phyloP scores from a whole-genome alignment of 371 early-diverging fungal genomes.

The Syncephalastrum racemosum region DNA sequence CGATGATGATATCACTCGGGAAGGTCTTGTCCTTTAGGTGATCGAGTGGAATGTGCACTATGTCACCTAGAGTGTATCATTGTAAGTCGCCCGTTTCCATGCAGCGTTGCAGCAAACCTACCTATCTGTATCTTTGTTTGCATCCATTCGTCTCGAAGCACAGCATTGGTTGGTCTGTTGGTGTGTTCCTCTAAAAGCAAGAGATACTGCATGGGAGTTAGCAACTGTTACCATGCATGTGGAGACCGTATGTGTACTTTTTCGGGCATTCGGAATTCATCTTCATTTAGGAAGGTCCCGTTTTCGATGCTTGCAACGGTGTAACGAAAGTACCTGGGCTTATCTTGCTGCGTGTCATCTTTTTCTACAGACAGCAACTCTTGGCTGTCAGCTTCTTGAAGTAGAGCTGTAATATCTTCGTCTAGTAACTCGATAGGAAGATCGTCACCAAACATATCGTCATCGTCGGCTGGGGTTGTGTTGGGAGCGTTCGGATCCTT shows the following conservation, averaged over 20 bases:
- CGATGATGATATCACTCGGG: slow-evolving; percentile 38
- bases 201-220: neutral
- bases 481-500: too few species aligned
- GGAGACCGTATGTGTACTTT: slow-evolving; percentile 9
- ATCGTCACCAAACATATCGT: slow-evolving; percentile 46
- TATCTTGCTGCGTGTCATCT: neutral
- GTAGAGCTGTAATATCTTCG: slow-evolving; percentile 4
- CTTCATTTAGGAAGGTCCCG: slow-evolving; percentile 3
- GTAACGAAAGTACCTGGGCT: slow-evolving; percentile 14
- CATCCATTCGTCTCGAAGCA: slow-evolving; percentile 49
- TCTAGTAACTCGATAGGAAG: slow-evolving; percentile 33
- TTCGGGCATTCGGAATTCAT: slow-evolving; percentile 5
- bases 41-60: slow-evolving; percentile 48
- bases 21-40: slow-evolving; percentile 6
- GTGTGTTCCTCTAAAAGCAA: slow-evolving; percentile 2
- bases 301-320: slow-evolving; percentile 10
- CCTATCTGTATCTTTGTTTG: slow-evolving; percentile 31
- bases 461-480: slow-evolving; percentile 21
- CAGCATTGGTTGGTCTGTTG: slow-evolving; percentile 8
- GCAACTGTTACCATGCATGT: neutral
- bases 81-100: neutral
- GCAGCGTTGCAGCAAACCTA: neutral
- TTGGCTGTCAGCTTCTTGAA: neutral
- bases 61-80: slow-evolving; percentile 39
- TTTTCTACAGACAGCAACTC: neutral